phyloP scores from a whole-genome alignment of 1,139 yeast genomes.

The Sugiyamaella neomexicana region DNA sequence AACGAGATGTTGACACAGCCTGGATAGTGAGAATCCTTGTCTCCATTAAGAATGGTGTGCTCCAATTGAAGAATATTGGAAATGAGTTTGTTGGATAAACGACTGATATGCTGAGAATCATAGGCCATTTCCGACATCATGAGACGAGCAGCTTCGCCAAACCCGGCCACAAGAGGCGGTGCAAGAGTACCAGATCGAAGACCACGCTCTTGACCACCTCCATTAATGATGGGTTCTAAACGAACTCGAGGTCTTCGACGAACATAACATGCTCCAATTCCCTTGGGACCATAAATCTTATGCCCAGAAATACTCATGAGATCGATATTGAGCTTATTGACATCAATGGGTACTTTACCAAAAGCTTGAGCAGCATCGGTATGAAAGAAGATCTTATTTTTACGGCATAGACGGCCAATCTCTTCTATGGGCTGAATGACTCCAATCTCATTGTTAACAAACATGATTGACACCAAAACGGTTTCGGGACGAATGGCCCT shows the following conservation, averaged over 20 bases:
- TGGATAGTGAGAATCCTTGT: constrained; percentile 66
- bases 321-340: constrained; percentile 90
- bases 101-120: constrained; percentile 69
- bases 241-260: constrained; percentile 99
- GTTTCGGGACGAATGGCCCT: constrained; percentile 90
- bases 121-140: constrained; percentile 70
- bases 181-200: constrained; percentile 95
- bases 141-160: constrained; percentile 95
- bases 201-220: constrained; percentile 99
- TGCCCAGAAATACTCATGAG: constrained; percentile 92
- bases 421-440: constrained; percentile 95
- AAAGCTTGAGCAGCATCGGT: constrained; percentile 99
- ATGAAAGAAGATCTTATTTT: constrained; percentile 90
- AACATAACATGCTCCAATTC: constrained; percentile 92
- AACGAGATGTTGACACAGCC: constrained; percentile 97
- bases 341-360: constrained; percentile 92
- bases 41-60: constrained; percentile 89
- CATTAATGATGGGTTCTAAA: constrained; percentile 89
- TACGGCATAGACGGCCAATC: constrained; percentile 85
- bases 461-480: constrained; percentile 89
- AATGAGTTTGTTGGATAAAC: constrained; percentile 70
- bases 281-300: constrained; percentile 97
- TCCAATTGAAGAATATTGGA: constrained; percentile 76
- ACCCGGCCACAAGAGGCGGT: constrained; percentile 92
- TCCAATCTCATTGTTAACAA: constrained; percentile 97